These are phyloP conservation scores for Trichopus zeylanicus DNA, from an alignment of 116 monocot species.

Conservation along the genomic window DNA sequence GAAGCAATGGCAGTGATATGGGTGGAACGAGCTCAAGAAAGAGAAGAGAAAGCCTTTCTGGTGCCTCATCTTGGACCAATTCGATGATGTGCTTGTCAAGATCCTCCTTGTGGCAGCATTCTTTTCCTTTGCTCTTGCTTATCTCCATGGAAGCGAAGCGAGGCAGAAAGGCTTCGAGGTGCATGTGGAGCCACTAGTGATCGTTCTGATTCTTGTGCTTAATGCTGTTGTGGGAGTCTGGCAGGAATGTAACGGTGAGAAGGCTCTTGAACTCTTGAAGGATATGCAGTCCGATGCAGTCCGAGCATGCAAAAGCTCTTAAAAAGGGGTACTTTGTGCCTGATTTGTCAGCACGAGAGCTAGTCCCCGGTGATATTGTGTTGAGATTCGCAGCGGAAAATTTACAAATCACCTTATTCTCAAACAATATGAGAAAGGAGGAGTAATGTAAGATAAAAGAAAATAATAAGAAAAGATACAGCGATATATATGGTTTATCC, in stretches of 20 bases:
- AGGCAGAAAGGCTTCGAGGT: slow-evolving; percentile 24
- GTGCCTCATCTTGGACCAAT: slow-evolving; percentile 53
- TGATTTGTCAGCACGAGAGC: slow-evolving; percentile 42
- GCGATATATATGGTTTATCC: too few relatives aligned
- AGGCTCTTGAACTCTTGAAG: slow-evolving; percentile 61
- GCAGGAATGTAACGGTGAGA: slow-evolving; percentile 72
- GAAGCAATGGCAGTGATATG: slow-evolving; percentile 30
- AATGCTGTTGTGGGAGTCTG: slow-evolving; percentile 69
- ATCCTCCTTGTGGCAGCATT: slow-evolving; percentile 56
- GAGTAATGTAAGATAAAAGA: too few relatives aligned
- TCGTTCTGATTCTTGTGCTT: slow-evolving; percentile 48
- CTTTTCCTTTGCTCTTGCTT: slow-evolving; percentile 46
- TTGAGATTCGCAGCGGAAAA: too few relatives aligned
- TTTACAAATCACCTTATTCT: too few relatives aligned
- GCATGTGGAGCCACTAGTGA: slow-evolving; percentile 64
- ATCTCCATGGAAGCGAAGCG: slow-evolving; percentile 27
- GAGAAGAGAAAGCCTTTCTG: slow-evolving; percentile 58
- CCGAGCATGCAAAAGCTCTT: slow-evolving; percentile 44
- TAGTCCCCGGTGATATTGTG: slow-evolving; percentile 70
- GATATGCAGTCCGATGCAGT: slow-evolving; percentile 79
- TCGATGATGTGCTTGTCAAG: slow-evolving; percentile 67
- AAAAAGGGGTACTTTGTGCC: slow-evolving; percentile 47
- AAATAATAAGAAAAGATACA: too few relatives aligned
- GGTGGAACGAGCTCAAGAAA: slow-evolving; percentile 62
- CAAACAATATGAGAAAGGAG: too few relatives aligned